Conservation (phyloP, 2,329 filamentous ascomycete species). For the Cercospora sojina region DNA sequence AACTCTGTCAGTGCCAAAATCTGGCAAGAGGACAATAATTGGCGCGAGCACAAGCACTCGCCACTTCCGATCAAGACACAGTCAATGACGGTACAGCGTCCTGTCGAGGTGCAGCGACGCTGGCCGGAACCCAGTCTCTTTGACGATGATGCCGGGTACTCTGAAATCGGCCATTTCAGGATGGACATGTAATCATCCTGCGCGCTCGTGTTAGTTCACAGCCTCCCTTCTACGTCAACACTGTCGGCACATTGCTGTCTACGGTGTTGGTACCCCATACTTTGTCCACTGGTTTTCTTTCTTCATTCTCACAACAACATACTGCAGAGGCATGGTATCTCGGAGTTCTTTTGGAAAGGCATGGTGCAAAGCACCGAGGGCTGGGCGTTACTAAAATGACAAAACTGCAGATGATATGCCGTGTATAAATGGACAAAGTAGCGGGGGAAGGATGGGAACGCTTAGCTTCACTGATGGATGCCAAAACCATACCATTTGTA, state of each 20-base stretch:
- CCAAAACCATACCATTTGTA: not conserved
- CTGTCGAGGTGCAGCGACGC: slow-evolving; percentile 23
- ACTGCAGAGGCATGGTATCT: slow-evolving; percentile 20
- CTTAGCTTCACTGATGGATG: slow-evolving; percentile 16
- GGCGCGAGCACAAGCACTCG: slow-evolving; percentile 46
- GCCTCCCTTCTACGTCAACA: slow-evolving; percentile 18
- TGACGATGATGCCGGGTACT: slow-evolving; percentile 27
- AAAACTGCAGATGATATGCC: slow-evolving; percentile 28
- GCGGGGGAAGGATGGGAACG: slow-evolving; percentile 13
- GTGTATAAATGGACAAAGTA: slow-evolving; percentile 23
- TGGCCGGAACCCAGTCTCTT: slow-evolving; percentile 40
- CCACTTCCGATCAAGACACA: slow-evolving; percentile 23
- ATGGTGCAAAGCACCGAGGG: slow-evolving; percentile 17
- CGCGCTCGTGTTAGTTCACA: slow-evolving; percentile 9
- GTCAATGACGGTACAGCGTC: slow-evolving; percentile 15
- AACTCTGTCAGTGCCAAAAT: slow-evolving; percentile 39
- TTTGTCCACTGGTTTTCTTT: slow-evolving; percentile 23
- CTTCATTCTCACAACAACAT: slow-evolving; percentile 17
- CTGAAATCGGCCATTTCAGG: slow-evolving; percentile 69
- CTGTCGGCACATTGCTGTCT: not conserved
- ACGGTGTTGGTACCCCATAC: not conserved
- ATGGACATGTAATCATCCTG: slow-evolving; percentile 38
- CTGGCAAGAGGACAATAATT: slow-evolving; percentile 51
- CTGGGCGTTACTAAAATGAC: slow-evolving; percentile 15
- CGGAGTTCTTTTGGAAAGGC: slow-evolving; percentile 16